Evolutionary conservation across 2,329 filamentous ascomycete genomes (phyloP), one percentile per base, ranked within the genome.

Genomic region (Penicillium concentricum): DNA sequence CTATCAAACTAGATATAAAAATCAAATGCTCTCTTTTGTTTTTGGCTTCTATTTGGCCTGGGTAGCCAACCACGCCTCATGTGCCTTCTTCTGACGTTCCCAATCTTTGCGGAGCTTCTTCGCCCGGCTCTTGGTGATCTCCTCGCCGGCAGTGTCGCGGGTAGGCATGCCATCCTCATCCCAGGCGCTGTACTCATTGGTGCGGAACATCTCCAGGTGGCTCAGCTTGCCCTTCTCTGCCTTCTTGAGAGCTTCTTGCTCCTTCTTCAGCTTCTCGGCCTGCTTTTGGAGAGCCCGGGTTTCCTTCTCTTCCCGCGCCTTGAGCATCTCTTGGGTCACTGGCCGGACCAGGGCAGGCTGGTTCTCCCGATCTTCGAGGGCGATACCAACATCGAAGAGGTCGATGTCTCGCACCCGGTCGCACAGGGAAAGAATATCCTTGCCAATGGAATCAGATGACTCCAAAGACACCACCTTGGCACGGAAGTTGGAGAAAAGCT

Each of bases 51-150:
- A 66, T 58, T 66, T 63, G 38, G 63, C 61, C 42, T 68, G 66
- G 20, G 51, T 60, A 20, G 62, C 63, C 57, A 63, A 48, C 65
- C 65, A 68, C 12, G 63, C 59, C 61, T 68, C 65, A 28, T 68
- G 66, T 16, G 62, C 59, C 82, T 93, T 95, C 81, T 92, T 94
- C 79, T 97, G 93, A 71, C 82, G 87, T 66, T 95, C 89, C 90
- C 90, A 96, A 54, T 91, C 87, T 80, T 97, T 97, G 76, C 82
- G 87, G 65, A 96, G 74, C 79, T 91, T 92, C 82, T 97, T 97
- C 49, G 78, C 69, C 69, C 86, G 84, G 58, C 83, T 89, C 80
- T 96, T 96, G 5, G 90, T 84, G 37, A 97, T 81, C 64, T 95
- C 91, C 59, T 85, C 87, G 0, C 91, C 92, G 32, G 90, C 86